Percentiles rank a stretch among this genome's conserved stretches.
Conservation (phyloP, 306 rosid genomes). For the Prunus campanulata region DNA sequence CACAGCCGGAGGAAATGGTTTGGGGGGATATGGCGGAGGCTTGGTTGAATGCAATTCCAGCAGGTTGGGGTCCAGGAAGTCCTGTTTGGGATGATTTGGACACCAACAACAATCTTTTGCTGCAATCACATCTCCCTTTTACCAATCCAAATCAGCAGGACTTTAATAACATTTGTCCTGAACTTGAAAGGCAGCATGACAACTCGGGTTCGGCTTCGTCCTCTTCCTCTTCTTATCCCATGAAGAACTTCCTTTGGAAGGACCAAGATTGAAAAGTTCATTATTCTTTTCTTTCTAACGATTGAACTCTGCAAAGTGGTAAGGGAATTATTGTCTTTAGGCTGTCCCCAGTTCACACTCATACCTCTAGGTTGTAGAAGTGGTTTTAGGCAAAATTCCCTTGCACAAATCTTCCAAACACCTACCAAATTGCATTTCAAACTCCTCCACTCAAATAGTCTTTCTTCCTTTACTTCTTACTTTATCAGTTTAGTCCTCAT, state of each 20-base stretch:
- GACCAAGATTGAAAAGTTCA: conserved; percentile 43
- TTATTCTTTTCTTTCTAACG: neutral
- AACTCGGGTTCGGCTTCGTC: conserved; percentile 36
- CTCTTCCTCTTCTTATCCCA: conserved; percentile 43
- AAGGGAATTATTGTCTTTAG: neutral
- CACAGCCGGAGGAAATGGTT: conserved; percentile 59
- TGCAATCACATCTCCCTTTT: conserved; percentile 52
- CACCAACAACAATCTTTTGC: conserved; percentile 48
- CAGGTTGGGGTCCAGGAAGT: conserved; percentile 93
- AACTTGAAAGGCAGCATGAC: conserved; percentile 38
- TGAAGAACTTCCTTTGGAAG: conserved; percentile 55
- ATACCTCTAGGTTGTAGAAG: neutral
- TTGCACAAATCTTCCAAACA: neutral
- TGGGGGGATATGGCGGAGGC: conserved; percentile 90
- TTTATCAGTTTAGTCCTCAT: neutral
- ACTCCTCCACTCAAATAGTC: neutral
- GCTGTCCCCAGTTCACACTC: neutral
- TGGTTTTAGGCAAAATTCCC: neutral
- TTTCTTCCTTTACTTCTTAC: neutral
- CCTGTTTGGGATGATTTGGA: conserved; percentile 96
- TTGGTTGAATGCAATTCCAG: conserved; percentile 84
- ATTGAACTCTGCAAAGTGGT: neutral
- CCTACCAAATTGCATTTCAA: conserved; percentile 11
- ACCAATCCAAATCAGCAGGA: conserved; percentile 29
- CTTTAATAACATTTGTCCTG: conserved; percentile 11